Conservation (phyloP, 352 stramenopile species). For the Pythium plurisporium region DNA sequence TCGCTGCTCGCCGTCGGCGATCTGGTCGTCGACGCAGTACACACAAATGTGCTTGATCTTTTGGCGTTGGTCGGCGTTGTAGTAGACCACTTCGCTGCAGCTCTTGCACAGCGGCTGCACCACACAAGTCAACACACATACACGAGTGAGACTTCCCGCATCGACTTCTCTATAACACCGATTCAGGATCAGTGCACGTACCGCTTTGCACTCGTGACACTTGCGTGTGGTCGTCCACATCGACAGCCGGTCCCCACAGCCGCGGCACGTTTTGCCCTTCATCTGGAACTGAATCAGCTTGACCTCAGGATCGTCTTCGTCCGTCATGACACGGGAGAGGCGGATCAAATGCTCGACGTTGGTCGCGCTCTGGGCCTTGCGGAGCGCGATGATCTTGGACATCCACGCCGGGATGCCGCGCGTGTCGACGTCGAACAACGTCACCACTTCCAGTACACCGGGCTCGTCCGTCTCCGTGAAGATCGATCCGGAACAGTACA, state of each 20-base stretch:
- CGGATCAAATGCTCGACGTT: constrained; percentile 61
- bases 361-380: constrained; percentile 58
- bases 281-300: constrained; percentile 31
- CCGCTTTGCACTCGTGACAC: constrained; percentile 57
- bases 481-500: constrained; percentile 55
- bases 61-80: constrained; percentile 49
- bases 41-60: constrained; percentile 70
- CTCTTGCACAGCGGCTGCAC: constrained; percentile 43
- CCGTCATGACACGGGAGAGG: constrained; percentile 44
- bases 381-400: constrained; percentile 51
- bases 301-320: constrained; percentile 42
- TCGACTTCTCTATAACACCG: too few species aligned
- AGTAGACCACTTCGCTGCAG: constrained; percentile 61
- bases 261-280: constrained; percentile 36
- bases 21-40: constrained; percentile 42
- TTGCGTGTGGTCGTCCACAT: constrained; percentile 43
- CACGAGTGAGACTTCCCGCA: too few species aligned
- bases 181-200: too few species aligned
- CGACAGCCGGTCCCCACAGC: constrained; percentile 40
- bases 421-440: constrained; percentile 59
- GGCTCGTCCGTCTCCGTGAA: constrained; percentile 56
- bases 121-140: neutral
- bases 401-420: constrained; percentile 57
- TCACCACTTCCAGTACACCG: constrained; percentile 45
- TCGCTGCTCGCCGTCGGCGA: constrained; percentile 19